phyloP scores from a whole-genome alignment of 495 filamentous ascomycete species.

The Penicillium waksmanii region DNA sequence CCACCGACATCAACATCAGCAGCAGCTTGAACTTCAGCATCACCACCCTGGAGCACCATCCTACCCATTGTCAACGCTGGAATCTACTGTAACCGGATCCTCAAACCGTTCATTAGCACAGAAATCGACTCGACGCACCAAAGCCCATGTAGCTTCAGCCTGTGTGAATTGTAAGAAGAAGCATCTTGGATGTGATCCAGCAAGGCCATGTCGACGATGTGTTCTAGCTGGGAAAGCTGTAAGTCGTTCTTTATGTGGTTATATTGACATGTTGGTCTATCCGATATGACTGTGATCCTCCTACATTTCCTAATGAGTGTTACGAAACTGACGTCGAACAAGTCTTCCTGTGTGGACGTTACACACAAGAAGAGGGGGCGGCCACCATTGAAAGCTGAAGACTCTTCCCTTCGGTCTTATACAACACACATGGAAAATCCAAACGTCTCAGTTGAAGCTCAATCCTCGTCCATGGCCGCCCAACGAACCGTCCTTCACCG shows the following conservation, averaged over 20 bases:
- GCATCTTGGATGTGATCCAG: slow-evolving; percentile 79
- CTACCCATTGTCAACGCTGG: slow-evolving; percentile 36
- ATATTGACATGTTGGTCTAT: background rate
- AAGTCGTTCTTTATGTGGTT: slow-evolving; percentile 33
- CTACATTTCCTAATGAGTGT: background rate
- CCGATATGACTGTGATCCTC: background rate
- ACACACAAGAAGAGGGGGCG: slow-evolving; percentile 95
- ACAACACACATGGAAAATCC: slow-evolving; percentile 37
- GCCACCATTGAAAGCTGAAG: slow-evolving; percentile 88
- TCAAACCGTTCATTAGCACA: slow-evolving; percentile 44
- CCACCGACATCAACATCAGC: background rate
- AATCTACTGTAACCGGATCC: slow-evolving; percentile 25
- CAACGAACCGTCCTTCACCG: slow-evolving; percentile 41
- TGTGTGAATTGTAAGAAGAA: slow-evolving; percentile 98
- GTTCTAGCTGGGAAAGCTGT: slow-evolving; percentile 68
- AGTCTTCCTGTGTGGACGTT: slow-evolving; percentile 91
- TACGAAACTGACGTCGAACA: slow-evolving; percentile 8
- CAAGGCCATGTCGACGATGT: slow-evolving; percentile 65
- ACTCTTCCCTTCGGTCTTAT: slow-evolving; percentile 45
- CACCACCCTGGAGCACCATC: slow-evolving; percentile 33
- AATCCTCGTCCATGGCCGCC: slow-evolving; percentile 23
- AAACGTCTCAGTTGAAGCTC: slow-evolving; percentile 31
- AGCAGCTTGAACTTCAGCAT: slow-evolving; percentile 1
- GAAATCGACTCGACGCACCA: slow-evolving; percentile 80
- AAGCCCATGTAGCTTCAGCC: slow-evolving; percentile 94